Base-by-base conservation (phyloP, 345 rosid genomes). In the Bruguiera sexangula region DNA sequence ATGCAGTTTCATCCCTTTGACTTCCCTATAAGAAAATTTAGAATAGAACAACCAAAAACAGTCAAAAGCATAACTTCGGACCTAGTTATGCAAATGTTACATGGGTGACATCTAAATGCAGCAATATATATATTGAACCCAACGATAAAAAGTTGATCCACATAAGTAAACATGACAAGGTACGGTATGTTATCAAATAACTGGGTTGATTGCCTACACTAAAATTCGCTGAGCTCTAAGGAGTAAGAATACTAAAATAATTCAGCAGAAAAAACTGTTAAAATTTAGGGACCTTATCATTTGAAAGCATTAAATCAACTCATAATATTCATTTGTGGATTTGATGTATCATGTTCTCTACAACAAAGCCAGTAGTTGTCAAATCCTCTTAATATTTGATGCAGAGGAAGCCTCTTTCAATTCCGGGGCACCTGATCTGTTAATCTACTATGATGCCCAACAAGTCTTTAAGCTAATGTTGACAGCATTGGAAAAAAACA, bases 171-270 rank as follows among this genome's bases (percentile, higher is more conserved):
- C 30, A 5, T 69, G 32, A 60, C 29, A 27, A 27, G 1, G 29
- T 27, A 27, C 29, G 29, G 29, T 27, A 27, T 27, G 29, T 27
- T 27, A 27, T 27, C 29, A 27, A 27, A 27, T 54, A 53, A 26
- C 51, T 21, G 27, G 71, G 60, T 65, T 67, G 8, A 36, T 54
- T 84, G 89, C 97, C 98, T 91, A 87, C 59, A 89, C 87, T 74
- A 86, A 74, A 79, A 81, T 74, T 86, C 74, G 52, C 75, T 76
- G 61, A 91, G 90, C 83, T 82, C 86, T 85, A 89, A 48, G 71
- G 97, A 88, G 59, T 97, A 96, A 71, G 85, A 72, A 74, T 86
- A 88, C 98, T 94, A 88, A 74, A 85, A 65, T 62, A 78, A 78
- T 66, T 50, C 29, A 8, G 13, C 59, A 6, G 21, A 32, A 1